phyloP scores from a whole-genome alignment of 2,329 filamentous ascomycete genomes.

The Aspergillus tanneri region DNA sequence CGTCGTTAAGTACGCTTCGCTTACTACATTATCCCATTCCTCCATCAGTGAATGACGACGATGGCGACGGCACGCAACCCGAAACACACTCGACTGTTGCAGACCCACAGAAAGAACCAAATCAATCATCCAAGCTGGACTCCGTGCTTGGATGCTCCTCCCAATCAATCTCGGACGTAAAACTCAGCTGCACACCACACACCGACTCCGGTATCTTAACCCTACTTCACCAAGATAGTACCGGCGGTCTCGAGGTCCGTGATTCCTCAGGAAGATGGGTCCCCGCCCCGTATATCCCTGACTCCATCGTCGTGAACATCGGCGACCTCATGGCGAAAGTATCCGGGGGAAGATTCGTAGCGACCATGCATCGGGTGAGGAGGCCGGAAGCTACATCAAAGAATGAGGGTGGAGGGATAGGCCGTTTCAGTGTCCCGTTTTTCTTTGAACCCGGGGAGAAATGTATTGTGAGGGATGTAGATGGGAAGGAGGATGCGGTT shows the following conservation, averaged over 20 bases:
- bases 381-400: conserved; percentile 19
- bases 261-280: conserved; percentile 46
- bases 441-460: conserved; percentile 50
- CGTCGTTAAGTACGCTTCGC: conserved; percentile 47
- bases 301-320: conserved; percentile 48
- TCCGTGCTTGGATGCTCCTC: too few relatives aligned
- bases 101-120: neutral
- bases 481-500: conserved; percentile 31
- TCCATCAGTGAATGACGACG: too few relatives aligned
- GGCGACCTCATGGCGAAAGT: conserved; percentile 46
- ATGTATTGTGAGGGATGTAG: conserved; percentile 42
- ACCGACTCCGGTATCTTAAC: conserved; percentile 51
- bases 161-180: too few relatives aligned
- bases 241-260: conserved; percentile 49
- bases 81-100: too few relatives aligned
- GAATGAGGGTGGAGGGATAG: conserved; percentile 18
- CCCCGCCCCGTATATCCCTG: conserved; percentile 42
- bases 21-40: conserved; percentile 46
- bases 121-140: too few relatives aligned
- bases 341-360: conserved; percentile 45
- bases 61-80: too few relatives aligned
- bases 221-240: conserved; percentile 49
- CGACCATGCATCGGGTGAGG: conserved; percentile 48
- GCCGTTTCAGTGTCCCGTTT: conserved; percentile 48
- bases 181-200: conserved; percentile 33